These are phyloP conservation scores for Pseudogymnoascus sp. DNA, from an alignment of 2,329 filamentous ascomycete species.

Conservation along the genomic window DNA sequence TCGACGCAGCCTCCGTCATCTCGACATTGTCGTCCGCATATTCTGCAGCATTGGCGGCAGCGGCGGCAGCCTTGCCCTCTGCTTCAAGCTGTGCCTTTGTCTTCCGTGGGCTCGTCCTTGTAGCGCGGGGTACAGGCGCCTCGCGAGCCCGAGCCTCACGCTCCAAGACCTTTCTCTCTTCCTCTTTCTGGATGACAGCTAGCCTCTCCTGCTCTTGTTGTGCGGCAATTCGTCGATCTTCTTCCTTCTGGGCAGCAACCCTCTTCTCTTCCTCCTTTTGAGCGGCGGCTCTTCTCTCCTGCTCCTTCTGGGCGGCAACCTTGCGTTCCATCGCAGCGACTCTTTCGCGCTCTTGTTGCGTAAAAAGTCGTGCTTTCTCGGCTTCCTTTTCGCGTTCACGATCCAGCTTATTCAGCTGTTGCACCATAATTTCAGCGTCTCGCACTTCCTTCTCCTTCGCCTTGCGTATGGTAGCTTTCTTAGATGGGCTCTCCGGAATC, in stretches of 20 bases:
- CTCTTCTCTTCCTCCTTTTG: conserved; percentile 47
- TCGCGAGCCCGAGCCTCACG: conserved; percentile 25
- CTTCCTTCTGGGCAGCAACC: conserved; percentile 12
- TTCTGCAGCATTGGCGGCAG: conserved; percentile 27
- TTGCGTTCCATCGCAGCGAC: conserved; percentile 48
- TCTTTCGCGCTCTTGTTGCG: conserved; percentile 47
- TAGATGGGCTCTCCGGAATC: conserved; percentile 19
- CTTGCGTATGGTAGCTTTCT: conserved; percentile 33
- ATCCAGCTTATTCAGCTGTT: conserved; percentile 56
- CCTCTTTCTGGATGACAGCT: conserved; percentile 47
- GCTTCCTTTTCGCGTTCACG: conserved; percentile 64
- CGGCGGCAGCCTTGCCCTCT: conserved; percentile 27
- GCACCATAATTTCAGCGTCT: conserved; percentile 53
- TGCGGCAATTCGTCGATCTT: background rate
- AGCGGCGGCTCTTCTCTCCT: conserved; percentile 18
- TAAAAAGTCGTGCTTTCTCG: conserved; percentile 56
- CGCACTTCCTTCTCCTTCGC: conserved; percentile 57
- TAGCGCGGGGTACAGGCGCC: conserved; percentile 36
- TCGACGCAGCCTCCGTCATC: conserved; percentile 48
- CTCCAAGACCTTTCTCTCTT: conserved; percentile 33
- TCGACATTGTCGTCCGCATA: conserved; percentile 41
- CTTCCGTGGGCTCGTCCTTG: conserved; percentile 47
- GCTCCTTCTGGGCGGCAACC: conserved; percentile 31
- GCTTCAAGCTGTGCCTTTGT: conserved; percentile 31
- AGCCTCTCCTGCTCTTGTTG: conserved; percentile 45